Evolutionary conservation across 2,329 filamentous ascomycete genomes (phyloP).

Genomic region (Metarhizium anisopliae): DNA sequence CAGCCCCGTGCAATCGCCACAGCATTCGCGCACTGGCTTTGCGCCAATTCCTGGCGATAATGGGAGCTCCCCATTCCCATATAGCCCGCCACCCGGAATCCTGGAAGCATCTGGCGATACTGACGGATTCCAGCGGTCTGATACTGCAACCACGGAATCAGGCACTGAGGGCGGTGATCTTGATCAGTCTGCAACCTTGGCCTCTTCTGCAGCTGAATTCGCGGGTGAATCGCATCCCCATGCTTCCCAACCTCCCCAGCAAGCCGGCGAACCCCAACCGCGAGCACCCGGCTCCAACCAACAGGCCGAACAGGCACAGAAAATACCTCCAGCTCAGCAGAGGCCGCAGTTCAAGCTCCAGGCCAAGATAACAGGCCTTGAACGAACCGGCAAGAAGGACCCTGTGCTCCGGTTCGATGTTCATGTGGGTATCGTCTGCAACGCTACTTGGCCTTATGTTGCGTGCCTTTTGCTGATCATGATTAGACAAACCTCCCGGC

Average conservation of each 20-base stretch:
- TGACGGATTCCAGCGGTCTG: constrained; percentile 35
- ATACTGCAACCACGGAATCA: constrained; percentile 36
- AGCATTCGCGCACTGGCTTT: constrained; percentile 35
- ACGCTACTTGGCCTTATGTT: background rate
- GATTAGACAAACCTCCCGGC: constrained; percentile 91
- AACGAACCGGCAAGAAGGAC: constrained; percentile 91
- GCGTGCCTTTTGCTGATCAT: constrained; percentile 1
- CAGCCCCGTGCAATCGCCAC: constrained; percentile 42
- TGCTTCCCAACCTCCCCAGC: constrained; percentile 11
- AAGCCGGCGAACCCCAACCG: constrained; percentile 3
- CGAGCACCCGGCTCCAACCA: constrained; percentile 5
- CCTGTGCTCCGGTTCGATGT: constrained; percentile 93
- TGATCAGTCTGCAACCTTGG: constrained; percentile 21
- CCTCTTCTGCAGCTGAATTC: constrained; percentile 6
- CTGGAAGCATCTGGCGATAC: constrained; percentile 27
- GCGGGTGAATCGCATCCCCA: constrained; percentile 10
- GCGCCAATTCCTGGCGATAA: constrained; percentile 29
- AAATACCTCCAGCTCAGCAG: constrained; percentile 46
- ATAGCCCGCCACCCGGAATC: constrained; percentile 32
- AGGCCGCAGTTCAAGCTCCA: constrained; percentile 76
- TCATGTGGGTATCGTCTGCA: constrained; percentile 53
- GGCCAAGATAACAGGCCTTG: constrained; percentile 87
- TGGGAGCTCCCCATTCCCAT: constrained; percentile 34
- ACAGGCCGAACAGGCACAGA: constrained; percentile 27
- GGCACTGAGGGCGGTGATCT: constrained; percentile 30